phyloP scores from a whole-genome alignment of 768 basidiomycete genomes.

The Amanita muscaria region DNA sequence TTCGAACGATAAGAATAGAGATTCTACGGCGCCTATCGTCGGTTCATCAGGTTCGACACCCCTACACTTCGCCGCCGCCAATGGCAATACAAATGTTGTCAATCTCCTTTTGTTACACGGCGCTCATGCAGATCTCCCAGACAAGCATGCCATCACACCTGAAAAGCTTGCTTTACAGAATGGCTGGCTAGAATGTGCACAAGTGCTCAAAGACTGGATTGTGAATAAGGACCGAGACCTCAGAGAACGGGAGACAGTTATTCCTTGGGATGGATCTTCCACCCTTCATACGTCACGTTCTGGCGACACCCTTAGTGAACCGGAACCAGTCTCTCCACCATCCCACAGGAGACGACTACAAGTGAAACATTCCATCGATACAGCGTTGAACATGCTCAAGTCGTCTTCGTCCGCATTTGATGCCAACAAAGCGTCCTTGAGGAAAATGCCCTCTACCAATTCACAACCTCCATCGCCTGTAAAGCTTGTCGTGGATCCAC shows the following conservation, averaged over 20 bases:
- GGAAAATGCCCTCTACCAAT: conserved; percentile 13
- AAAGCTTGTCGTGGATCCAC: conserved; percentile 36
- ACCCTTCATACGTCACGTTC: background rate
- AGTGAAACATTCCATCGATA: conserved; percentile 75
- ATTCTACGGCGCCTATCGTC: conserved; percentile 60
- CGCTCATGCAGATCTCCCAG: conserved; percentile 69
- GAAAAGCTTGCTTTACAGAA: conserved; percentile 75
- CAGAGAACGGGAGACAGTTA: conserved; percentile 36
- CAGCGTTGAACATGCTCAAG: conserved; percentile 48
- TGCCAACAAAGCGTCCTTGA: conserved; percentile 5
- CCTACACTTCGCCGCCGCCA: conserved; percentile 94
- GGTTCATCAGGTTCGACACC: conserved; percentile 88
- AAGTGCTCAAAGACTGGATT: conserved; percentile 60
- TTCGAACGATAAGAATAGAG: conserved; percentile 59
- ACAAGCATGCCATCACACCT: conserved; percentile 90
- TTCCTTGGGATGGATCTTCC: conserved; percentile 13
- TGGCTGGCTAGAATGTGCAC: conserved; percentile 72
- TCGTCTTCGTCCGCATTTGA: conserved; percentile 16
- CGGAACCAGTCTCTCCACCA: conserved; percentile 21
- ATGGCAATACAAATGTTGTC: conserved; percentile 77
- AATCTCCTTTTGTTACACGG: conserved; percentile 76
- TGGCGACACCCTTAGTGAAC: conserved; percentile 12
- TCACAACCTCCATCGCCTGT: conserved; percentile 37
- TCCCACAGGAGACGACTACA: conserved; percentile 42
- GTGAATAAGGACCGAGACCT: conserved; percentile 55